phyloP scores from a whole-genome alignment of 2,329 filamentous ascomycete genomes.

The Emericellopsis atlantica region DNA sequence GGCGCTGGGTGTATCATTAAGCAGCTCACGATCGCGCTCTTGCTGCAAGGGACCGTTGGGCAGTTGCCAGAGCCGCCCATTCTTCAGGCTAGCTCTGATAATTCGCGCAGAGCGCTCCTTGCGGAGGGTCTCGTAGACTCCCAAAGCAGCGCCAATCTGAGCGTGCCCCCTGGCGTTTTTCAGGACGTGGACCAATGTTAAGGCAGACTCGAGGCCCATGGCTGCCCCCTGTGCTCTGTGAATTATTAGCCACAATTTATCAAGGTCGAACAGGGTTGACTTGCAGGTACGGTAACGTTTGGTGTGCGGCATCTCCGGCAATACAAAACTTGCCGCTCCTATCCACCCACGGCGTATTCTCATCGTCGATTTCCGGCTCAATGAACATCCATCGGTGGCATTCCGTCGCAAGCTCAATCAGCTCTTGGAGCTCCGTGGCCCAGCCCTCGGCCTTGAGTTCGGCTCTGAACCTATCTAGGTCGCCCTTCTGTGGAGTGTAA shows the following conservation, averaged over 20 bases:
- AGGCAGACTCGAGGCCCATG: slow-evolving; percentile 1
- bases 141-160: neutral
- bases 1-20: neutral
- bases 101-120: neutral
- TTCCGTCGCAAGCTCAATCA: neutral
- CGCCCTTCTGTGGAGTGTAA: neutral
- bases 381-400: neutral
- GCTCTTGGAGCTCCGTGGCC: neutral
- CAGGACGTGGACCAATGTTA: neutral
- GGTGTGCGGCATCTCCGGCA: slow-evolving; percentile 1
- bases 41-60: neutral
- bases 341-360: slow-evolving; percentile 1
- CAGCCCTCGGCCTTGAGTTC: neutral
- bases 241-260: neutral
- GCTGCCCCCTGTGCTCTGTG: neutral
- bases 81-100: neutral
- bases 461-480: neutral
- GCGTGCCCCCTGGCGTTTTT: neutral
- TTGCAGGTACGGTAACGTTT: neutral
- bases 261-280: neutral
- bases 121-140: neutral
- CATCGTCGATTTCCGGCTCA: neutral
- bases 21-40: slow-evolving; percentile 1
- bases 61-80: slow-evolving; percentile 1
- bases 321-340: neutral